phyloP scores from a whole-genome alignment of 1,284 basidiomycete genomes.

The Clitocybe nebularis region DNA sequence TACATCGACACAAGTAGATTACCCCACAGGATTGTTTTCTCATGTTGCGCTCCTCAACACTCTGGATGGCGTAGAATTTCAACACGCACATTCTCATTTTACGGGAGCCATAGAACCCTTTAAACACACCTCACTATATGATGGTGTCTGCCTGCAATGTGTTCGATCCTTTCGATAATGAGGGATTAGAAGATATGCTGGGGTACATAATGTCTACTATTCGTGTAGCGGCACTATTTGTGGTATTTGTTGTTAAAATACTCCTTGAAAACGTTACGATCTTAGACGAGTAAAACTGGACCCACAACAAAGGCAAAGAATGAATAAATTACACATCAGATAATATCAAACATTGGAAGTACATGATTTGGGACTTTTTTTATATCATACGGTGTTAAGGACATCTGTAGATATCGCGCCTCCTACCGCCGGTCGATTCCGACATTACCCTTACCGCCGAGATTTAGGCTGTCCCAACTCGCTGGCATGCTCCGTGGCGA shows the following conservation, averaged over 20 bases:
- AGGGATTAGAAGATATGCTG: constrained; percentile 20
- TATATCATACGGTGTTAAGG: too few relatives aligned
- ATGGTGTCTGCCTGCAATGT: constrained; percentile 20
- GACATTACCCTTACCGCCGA: neutral
- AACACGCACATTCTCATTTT: constrained; percentile 87
- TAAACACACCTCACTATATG: constrained; percentile 15
- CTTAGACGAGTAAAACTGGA: too few relatives aligned
- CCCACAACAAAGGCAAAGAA: too few relatives aligned
- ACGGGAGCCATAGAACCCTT: constrained; percentile 64
- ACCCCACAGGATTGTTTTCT: too few relatives aligned
- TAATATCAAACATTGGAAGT: too few relatives aligned
- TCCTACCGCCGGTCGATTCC: too few relatives aligned
- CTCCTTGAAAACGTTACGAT: too few relatives aligned
- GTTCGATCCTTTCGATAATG: constrained; percentile 21
- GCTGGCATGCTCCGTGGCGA: constrained; percentile 85
- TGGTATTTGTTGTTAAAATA: too few relatives aligned
- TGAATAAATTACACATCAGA: too few relatives aligned
- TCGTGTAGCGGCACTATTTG: neutral
- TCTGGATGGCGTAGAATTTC: constrained; percentile 70
- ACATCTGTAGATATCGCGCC: too few relatives aligned
- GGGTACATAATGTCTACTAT: constrained; percentile 14
- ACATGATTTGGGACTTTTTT: too few relatives aligned
- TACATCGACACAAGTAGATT: too few relatives aligned
- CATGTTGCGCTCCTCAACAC: constrained; percentile 68
- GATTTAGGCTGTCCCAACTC: constrained; percentile 65